phyloP scores from a whole-genome alignment of 2,329 filamentous ascomycete species.

The Trichoderma sp. region DNA sequence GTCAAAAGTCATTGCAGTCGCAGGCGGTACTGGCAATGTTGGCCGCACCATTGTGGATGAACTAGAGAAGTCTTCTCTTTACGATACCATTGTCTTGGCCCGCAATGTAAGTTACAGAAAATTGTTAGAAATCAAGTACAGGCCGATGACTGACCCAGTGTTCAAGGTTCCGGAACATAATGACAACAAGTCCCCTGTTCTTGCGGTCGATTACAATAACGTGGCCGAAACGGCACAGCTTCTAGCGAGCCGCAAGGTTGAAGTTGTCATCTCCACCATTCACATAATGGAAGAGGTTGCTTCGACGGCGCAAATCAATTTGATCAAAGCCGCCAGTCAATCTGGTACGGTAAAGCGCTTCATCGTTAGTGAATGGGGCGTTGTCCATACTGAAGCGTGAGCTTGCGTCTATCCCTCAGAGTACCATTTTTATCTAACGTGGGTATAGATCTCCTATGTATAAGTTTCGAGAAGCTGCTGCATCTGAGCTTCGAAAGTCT shows the following conservation, averaged over 20 bases:
- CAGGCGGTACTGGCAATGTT: slow-evolving; percentile 5
- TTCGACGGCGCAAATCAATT: not conserved
- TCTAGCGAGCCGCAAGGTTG: slow-evolving; percentile 2
- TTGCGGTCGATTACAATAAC: slow-evolving; percentile 19
- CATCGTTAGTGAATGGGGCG: slow-evolving; percentile 19
- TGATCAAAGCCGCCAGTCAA: slow-evolving; percentile 20
- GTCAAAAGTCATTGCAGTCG: slow-evolving; percentile 19
- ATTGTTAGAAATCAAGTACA: not conserved
- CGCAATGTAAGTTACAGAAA: not conserved
- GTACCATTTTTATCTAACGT: not conserved
- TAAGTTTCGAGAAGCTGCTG: not conserved
- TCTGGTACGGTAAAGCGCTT: slow-evolving; percentile 23
- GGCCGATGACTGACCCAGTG: not conserved
- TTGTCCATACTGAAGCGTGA: not conserved
- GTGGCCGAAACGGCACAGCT: slow-evolving; percentile 7
- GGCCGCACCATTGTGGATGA: slow-evolving; percentile 14
- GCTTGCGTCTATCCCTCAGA: too few species aligned
- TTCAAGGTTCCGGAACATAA: not conserved
- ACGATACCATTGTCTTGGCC: slow-evolving; percentile 11
- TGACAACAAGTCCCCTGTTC: not conserved
- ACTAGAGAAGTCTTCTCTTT: not conserved
- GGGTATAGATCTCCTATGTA: not conserved
- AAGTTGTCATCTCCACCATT: slow-evolving; percentile 21
- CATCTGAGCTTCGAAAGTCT: not conserved
- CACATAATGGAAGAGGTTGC: not conserved